A percentile compares a stretch with the other conserved stretches of the same genome.
These are phyloP conservation scores for Curvularia spicifera DNA, from an alignment of 2,329 filamentous ascomycete species.

Conservation along the genomic window DNA sequence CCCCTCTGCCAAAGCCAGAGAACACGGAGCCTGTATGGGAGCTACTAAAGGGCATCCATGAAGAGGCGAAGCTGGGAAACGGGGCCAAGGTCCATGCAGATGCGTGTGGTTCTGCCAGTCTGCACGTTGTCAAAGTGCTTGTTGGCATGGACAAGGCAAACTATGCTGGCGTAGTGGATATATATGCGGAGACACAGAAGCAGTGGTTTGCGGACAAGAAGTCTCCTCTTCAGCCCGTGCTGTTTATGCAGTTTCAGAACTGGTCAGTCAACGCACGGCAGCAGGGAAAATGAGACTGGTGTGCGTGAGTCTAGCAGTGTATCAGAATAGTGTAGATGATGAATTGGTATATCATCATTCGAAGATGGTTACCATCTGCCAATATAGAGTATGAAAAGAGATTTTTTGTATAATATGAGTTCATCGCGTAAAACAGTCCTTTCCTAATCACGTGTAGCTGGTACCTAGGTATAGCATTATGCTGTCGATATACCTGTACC, in stretches of 20 bases:
- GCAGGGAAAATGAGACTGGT: constrained; percentile 29
- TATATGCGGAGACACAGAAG: constrained; percentile 54
- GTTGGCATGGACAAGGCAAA: constrained; percentile 56
- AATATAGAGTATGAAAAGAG: neutral
- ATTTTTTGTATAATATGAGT: neutral
- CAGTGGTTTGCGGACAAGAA: constrained; percentile 53
- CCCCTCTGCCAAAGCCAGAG: constrained; percentile 54
- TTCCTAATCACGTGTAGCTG: neutral
- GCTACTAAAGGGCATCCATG: constrained; percentile 71
- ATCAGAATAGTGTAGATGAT: neutral
- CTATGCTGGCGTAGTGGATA: constrained; percentile 48
- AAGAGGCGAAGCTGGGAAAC: constrained; percentile 68
- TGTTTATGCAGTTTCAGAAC: constrained; percentile 57
- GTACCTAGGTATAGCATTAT: neutral
- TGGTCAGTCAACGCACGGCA: constrained; percentile 48
- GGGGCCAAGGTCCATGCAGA: constrained; percentile 72
- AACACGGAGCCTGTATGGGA: constrained; percentile 57
- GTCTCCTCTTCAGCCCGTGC: constrained; percentile 50
- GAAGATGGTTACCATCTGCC: neutral
- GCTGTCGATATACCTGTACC: neutral
- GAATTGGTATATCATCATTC: neutral
- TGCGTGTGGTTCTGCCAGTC: constrained; percentile 74
- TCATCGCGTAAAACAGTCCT: neutral
- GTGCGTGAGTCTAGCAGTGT: neutral
- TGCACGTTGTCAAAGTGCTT: constrained; percentile 70